Evolutionary conservation across 331 rosid species (phyloP).

Genomic region (Phaseolus coccineus): DNA sequence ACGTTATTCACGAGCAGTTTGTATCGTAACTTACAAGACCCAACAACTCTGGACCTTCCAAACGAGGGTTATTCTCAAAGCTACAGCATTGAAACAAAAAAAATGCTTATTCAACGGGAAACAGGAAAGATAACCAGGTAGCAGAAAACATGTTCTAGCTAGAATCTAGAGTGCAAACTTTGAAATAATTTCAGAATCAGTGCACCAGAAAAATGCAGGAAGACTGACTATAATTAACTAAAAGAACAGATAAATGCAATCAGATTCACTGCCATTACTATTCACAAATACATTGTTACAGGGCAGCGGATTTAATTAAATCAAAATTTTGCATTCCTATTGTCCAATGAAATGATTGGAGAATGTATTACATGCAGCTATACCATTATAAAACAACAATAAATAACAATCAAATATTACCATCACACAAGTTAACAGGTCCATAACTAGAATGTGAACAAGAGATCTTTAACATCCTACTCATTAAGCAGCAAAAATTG

Average conservation of each 20-base stretch:
- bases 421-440: not conserved
- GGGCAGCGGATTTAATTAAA: constrained; percentile 10
- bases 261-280: not conserved
- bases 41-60: constrained; percentile 97
- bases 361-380: not conserved
- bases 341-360: not conserved
- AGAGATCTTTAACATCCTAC: constrained; percentile 5
- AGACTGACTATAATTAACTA: not conserved
- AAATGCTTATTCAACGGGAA: constrained; percentile 32
- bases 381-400: not conserved
- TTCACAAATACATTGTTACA: not conserved
- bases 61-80: constrained; percentile 88
- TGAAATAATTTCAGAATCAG: constrained; percentile 8
- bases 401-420: constrained; percentile 14
- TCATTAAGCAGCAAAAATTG: constrained; percentile 22
- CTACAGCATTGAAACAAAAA: constrained; percentile 57
- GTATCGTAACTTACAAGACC: constrained; percentile 96
- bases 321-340: not conserved
- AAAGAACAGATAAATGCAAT: constrained; percentile 13
- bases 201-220: not conserved
- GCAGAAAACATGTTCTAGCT: constrained; percentile 24
- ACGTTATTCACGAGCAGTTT: constrained; percentile 74
- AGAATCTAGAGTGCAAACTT: constrained; percentile 16
- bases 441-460: not conserved
- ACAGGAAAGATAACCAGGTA: not conserved